phyloP scores from a whole-genome alignment of 768 basidiomycete genomes.

The Collybia nuda region DNA sequence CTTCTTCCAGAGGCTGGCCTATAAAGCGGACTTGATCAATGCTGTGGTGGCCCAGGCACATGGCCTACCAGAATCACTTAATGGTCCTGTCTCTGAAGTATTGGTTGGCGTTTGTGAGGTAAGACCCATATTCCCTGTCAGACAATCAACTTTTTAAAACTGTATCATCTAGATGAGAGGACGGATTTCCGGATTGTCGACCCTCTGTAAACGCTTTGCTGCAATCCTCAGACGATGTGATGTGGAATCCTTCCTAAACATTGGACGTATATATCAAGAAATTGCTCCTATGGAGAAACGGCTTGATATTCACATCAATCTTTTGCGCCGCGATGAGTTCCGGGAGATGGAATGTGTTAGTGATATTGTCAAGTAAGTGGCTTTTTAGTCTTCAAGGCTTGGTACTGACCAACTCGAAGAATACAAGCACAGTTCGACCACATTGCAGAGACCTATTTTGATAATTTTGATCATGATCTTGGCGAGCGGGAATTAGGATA shows the following conservation, averaged over 20 bases:
- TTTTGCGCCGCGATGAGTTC: slow-evolving; percentile 86
- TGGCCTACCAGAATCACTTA: slow-evolving; percentile 82
- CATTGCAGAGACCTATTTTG: slow-evolving; percentile 84
- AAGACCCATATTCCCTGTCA: slow-evolving; percentile 12
- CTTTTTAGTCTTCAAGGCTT: background rate
- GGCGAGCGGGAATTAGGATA: slow-evolving; percentile 89
- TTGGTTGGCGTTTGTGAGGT: slow-evolving; percentile 97
- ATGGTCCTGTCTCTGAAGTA: slow-evolving; percentile 76
- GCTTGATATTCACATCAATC: slow-evolving; percentile 88
- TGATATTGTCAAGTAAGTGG: slow-evolving; percentile 80
- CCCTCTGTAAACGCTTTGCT: slow-evolving; percentile 87
- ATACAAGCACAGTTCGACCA: slow-evolving; percentile 94
- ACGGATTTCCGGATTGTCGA: slow-evolving; percentile 76
- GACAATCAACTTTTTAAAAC: background rate
- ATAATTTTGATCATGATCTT: slow-evolving; percentile 79
- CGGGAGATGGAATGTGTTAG: slow-evolving; percentile 90
- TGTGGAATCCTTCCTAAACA: slow-evolving; percentile 81
- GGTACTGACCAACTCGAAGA: slow-evolving; percentile 39
- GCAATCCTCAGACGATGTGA: slow-evolving; percentile 80
- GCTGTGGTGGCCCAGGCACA: slow-evolving; percentile 80
- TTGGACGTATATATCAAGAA: slow-evolving; percentile 82
- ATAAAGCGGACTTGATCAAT: slow-evolving; percentile 87
- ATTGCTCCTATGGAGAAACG: slow-evolving; percentile 87
- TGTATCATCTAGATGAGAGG: slow-evolving; percentile 66
- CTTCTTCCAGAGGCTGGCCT: slow-evolving; percentile 87